Base-by-base conservation (phyloP, 1,284 basidiomycete genomes). In the Chalciporus piperatoides region DNA sequence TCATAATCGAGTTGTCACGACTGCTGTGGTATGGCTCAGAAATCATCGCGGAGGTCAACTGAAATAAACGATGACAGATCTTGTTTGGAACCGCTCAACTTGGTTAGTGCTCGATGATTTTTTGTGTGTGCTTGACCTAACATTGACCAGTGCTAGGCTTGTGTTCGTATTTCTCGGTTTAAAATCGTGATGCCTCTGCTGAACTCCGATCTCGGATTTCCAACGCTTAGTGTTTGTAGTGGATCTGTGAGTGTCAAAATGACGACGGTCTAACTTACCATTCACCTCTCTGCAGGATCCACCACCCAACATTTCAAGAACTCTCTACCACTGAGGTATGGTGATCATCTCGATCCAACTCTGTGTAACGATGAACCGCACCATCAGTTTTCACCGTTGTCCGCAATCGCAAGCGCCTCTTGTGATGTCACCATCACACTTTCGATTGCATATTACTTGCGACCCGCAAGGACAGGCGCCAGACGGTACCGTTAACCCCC, bases 391-490 rank as follows among this genome's bases (percentile, higher is more conserved):
- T 2, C 27, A 23, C 38, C 49, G 7, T 6, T 56, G 12, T 25
- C 49, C 2, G 48, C 50, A 19, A 6, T 59, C 8, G 39, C 51
- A 2, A 52, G 56, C 17, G 53, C 62, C 6, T 3, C 51, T 3
- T 64, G 64, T 9, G 58, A 64, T 44, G 39, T 32, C 14, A 11
- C 48, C 37, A 60, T 63, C 42, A 63, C 61, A 1, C 5, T 12
- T 17, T 59, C 60, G 9, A 42, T 63, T 10, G 39, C 48, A 3
- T 63, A 57, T 41, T 65, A 63, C 33, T 41, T 63, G 15, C 52
- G 48, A 23, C 47, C 56, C 5, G 25, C 17, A 14, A 53, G 54
- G 48, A 55, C 51, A 32, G 59, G 45, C 2, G 17, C 23, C 38
- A 30, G 17, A 36, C 52, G 61, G 61, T 64, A 51, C 5, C 2